phyloP scores from a whole-genome alignment of 371 early-diverging fungal genomes.

The Coemansia sp. region DNA sequence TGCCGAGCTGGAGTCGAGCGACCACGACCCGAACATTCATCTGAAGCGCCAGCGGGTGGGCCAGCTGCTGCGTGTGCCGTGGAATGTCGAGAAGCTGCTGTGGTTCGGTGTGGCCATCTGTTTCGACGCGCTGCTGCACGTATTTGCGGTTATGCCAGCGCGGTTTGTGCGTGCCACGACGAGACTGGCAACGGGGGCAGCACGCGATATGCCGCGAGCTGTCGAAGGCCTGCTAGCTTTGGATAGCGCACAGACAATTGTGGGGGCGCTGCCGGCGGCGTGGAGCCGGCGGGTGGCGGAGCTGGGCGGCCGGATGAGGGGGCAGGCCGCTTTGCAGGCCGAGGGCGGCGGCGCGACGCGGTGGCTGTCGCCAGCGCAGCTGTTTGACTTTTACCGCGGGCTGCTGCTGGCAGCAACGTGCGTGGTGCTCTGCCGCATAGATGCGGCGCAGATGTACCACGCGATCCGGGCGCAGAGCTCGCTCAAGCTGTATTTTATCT shows the following conservation, averaged over 20 bases:
- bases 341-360: slow-evolving; percentile 26
- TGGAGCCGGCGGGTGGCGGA: slow-evolving; percentile 9
- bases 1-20: slow-evolving; percentile 47
- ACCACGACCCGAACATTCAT: slow-evolving; percentile 40
- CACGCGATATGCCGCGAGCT: slow-evolving; percentile 40
- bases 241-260: slow-evolving; percentile 15
- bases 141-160: slow-evolving; percentile 92
- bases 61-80: slow-evolving; percentile 65
- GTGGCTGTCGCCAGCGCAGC: slow-evolving; percentile 72
- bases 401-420: slow-evolving; percentile 71
- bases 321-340: slow-evolving; percentile 2
- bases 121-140: slow-evolving; percentile 89
- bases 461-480: slow-evolving; percentile 92
- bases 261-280: slow-evolving; percentile 13
- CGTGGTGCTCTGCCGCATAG: slow-evolving; percentile 70
- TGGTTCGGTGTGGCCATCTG: slow-evolving; percentile 89
- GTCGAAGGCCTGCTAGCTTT: slow-evolving; percentile 34
- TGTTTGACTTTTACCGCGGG: slow-evolving; percentile 84
- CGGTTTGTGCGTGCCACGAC: slow-evolving; percentile 72
- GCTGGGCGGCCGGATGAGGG: slow-evolving; percentile 32
- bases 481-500: slow-evolving; percentile 96
- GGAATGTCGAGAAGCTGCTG: slow-evolving; percentile 72
- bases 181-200: slow-evolving; percentile 50
- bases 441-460: slow-evolving; percentile 91
- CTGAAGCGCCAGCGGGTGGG: slow-evolving; percentile 61